Evolutionary conservation across 331 rosid genomes (phyloP).

Genomic region (Dryas integrifolia): DNA sequence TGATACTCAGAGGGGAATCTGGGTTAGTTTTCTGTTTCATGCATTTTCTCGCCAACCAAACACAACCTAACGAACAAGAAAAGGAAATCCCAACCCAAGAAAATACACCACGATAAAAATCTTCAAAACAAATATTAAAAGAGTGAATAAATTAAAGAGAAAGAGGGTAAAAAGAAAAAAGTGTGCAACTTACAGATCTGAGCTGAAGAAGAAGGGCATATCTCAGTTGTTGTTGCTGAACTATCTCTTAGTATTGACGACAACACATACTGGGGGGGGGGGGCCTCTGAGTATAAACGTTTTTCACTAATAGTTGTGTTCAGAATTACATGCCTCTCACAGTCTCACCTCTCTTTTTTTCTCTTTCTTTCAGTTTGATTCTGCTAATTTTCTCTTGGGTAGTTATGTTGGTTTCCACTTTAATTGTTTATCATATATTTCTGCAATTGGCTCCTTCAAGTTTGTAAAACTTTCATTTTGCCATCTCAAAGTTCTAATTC

Average conservation of each 20-base stretch:
- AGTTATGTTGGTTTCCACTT: background rate
- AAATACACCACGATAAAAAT: background rate
- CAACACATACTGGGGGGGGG: background rate
- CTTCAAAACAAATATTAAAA: background rate
- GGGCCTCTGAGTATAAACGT: background rate
- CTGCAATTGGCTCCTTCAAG: background rate
- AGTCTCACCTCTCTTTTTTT: too few relatives aligned
- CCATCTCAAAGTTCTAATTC: background rate
- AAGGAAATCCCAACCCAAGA: background rate
- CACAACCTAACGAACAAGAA: conserved; percentile 15
- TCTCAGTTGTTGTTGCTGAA: background rate
- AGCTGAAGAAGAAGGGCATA: conserved; percentile 24
- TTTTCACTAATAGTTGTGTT: background rate
- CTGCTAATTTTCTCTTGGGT: background rate
- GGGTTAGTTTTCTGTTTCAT: conserved; percentile 6
- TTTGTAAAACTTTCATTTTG: background rate
- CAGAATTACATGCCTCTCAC: background rate
- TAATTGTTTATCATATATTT: background rate
- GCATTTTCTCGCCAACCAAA: conserved; percentile 25
- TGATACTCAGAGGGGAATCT: background rate
- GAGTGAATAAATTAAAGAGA: background rate
- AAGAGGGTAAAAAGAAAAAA: background rate
- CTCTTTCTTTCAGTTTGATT: too few relatives aligned
- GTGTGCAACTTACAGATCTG: conserved; percentile 31
- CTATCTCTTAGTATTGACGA: background rate